Conservation (phyloP, 2,329 filamentous ascomycete genomes). For the Neonectria neomacrospora region DNA sequence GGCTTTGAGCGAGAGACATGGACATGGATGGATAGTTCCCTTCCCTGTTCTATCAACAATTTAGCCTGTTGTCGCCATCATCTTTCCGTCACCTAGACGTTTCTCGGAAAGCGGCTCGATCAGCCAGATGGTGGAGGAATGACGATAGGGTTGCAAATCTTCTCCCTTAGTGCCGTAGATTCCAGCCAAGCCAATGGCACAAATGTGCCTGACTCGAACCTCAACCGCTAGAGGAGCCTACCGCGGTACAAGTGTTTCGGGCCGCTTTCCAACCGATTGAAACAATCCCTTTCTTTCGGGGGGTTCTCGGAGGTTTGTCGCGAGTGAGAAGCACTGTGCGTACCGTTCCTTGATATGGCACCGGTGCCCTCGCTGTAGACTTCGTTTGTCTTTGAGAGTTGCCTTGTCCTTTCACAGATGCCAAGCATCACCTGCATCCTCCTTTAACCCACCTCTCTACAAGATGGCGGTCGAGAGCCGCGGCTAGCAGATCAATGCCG, state of each 20-base stretch:
- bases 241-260: background rate
- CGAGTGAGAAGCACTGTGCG: background rate
- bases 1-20: background rate
- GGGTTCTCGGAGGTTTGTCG: background rate
- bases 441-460: background rate
- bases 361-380: background rate
- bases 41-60: background rate
- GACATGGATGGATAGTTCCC: background rate
- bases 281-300: background rate
- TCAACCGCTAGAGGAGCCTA: no score
- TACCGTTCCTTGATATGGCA: background rate
- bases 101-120: background rate
- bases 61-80: background rate
- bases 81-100: background rate
- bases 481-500: conserved; percentile 37
- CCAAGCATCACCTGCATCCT: background rate
- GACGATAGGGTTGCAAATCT: background rate
- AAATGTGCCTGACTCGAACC: background rate
- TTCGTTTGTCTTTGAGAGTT: background rate
- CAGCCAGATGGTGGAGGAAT: background rate
- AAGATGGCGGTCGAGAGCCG: conserved; percentile 12
- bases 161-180: background rate
- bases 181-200: background rate
- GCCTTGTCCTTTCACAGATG: background rate
- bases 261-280: background rate